Evolutionary conservation across 2,329 filamentous ascomycete species (phyloP).

Genomic region (Uncinocarpus reesii): DNA sequence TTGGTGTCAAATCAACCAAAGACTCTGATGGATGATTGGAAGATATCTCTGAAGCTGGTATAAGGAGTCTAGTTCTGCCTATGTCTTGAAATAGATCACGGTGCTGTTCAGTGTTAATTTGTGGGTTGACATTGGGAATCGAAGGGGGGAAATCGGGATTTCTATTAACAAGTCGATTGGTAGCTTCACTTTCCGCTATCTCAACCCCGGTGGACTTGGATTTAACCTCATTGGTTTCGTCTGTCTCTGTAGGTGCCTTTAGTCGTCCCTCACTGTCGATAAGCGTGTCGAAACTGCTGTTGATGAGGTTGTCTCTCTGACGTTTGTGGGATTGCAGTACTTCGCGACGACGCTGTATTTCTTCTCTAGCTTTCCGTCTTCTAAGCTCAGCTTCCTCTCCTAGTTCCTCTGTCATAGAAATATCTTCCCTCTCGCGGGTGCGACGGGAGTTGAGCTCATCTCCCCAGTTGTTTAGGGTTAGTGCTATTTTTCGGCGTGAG

Average conservation of each 20-base stretch:
- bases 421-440: conserved; percentile 29
- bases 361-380: conserved; percentile 36
- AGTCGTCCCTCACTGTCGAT: conserved; percentile 37
- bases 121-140: conserved; percentile 18
- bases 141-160: conserved; percentile 13
- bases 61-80: conserved; percentile 20
- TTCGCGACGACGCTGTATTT: conserved; percentile 36
- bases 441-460: conserved; percentile 47
- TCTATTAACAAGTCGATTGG: conserved; percentile 20
- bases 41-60: conserved; percentile 24
- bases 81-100: conserved; percentile 18
- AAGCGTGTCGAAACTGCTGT: conserved; percentile 35
- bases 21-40: conserved; percentile 36
- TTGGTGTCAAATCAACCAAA: conserved; percentile 38
- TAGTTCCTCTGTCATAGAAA: conserved; percentile 40
- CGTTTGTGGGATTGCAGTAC: conserved; percentile 32
- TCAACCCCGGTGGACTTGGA: conserved; percentile 34
- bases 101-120: conserved; percentile 13
- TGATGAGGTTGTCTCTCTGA: conserved; percentile 18
- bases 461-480: conserved; percentile 49
- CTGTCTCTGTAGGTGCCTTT: conserved; percentile 8
- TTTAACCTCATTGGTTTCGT: conserved; percentile 10
- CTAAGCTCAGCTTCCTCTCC: conserved; percentile 37
- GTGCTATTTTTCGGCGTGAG: conserved; percentile 51
- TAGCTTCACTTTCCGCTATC: conserved; percentile 19